phyloP scores from a whole-genome alignment of 2,329 filamentous ascomycete genomes.

The Elsinoe ampelina region DNA sequence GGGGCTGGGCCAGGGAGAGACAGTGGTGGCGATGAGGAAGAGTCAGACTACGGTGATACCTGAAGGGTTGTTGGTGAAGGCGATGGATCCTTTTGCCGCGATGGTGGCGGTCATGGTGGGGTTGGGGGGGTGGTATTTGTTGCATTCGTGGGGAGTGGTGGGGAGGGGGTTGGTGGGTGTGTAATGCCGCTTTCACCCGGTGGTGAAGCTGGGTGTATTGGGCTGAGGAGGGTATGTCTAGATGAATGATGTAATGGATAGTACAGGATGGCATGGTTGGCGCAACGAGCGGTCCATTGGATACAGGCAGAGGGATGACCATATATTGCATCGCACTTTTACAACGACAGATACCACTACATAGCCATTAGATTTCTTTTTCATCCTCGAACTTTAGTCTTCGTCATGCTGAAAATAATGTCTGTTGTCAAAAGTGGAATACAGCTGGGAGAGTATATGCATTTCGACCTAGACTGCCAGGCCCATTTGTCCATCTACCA shows the following conservation, averaged over 20 bases:
- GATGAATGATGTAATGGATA: neutral
- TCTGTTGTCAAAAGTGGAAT: neutral
- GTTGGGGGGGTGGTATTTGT: constrained; percentile 4
- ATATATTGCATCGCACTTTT: neutral
- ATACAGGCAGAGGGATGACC: neutral
- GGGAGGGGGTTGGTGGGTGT: neutral
- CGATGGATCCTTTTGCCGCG: constrained; percentile 7
- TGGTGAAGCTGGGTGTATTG: neutral
- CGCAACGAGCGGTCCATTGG: neutral
- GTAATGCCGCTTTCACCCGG: neutral
- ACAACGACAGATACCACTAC: constrained; percentile 11
- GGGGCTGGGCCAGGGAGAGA: neutral
- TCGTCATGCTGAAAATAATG: neutral
- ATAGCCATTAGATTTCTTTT: neutral
- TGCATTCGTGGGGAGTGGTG: neutral
- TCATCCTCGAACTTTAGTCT: neutral
- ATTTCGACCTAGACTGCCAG: constrained; percentile 6
- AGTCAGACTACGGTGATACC: neutral
- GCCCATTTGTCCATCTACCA: neutral
- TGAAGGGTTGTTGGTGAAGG: neutral
- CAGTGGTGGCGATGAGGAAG: neutral
- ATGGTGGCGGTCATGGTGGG: constrained; percentile 8
- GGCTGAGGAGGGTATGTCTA: neutral
- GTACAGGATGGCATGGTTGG: too few species aligned
- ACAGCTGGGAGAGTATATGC: constrained; percentile 10